Conservation (phyloP, 345 rosid species). For the Camelina neglecta region DNA sequence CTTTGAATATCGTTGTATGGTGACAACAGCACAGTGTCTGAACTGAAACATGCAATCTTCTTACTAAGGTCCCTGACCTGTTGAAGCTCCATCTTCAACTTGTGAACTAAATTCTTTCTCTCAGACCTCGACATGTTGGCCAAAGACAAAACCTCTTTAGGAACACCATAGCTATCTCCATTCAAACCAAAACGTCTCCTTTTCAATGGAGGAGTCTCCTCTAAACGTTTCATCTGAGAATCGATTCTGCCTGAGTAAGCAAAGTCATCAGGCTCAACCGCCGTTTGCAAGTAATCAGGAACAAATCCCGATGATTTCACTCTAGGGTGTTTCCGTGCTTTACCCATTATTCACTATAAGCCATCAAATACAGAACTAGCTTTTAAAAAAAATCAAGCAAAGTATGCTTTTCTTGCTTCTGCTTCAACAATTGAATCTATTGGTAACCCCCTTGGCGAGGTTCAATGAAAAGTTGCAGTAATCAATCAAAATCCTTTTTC, state of each 20-base stretch:
- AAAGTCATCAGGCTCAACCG: slow-evolving; percentile 70
- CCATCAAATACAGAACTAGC: background rate
- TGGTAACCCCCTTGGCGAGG: too few relatives aligned
- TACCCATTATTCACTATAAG: slow-evolving; percentile 57
- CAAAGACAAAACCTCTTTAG: slow-evolving; percentile 60
- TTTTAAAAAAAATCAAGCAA: background rate
- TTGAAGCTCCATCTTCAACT: slow-evolving; percentile 75
- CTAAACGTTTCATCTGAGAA: slow-evolving; percentile 45
- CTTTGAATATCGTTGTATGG: slow-evolving; percentile 64
- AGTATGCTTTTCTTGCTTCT: background rate
- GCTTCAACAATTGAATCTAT: background rate
- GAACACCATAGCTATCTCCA: slow-evolving; percentile 51
- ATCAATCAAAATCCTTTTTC: background rate
- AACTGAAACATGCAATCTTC: slow-evolving; percentile 54
- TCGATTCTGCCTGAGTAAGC: slow-evolving; percentile 68
- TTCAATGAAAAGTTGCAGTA: background rate
- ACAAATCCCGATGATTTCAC: slow-evolving; percentile 67
- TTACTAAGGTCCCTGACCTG: slow-evolving; percentile 66
- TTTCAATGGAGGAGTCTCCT: slow-evolving; percentile 59
- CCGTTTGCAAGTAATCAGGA: slow-evolving; percentile 59
- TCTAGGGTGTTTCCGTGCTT: slow-evolving; percentile 68
- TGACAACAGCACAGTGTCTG: slow-evolving; percentile 49
- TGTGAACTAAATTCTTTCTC: slow-evolving; percentile 59
- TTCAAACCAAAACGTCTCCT: slow-evolving; percentile 67
- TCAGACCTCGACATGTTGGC: slow-evolving; percentile 65